Conservation (phyloP, 768 basidiomycete species). For the Panaeolus papilionaceus region DNA sequence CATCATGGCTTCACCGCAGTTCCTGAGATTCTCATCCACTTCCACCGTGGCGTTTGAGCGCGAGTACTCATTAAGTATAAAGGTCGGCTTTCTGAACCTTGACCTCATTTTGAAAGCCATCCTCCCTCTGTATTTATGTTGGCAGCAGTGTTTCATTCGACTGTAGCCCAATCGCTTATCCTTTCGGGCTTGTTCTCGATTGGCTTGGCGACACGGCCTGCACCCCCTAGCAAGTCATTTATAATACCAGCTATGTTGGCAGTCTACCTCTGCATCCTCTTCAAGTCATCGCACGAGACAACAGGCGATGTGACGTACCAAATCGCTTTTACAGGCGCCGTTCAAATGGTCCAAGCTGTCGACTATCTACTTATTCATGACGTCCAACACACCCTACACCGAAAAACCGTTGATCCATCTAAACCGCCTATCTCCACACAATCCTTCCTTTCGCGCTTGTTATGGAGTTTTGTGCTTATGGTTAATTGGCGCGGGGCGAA, state of each 20-base stretch:
- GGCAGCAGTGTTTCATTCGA: neutral
- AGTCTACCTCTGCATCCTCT: neutral
- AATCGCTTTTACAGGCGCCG: neutral
- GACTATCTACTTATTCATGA: slow-evolving; percentile 19
- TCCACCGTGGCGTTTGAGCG: too few species aligned
- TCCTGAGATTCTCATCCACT: too few species aligned
- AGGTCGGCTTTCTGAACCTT: too few species aligned
- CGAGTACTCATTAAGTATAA: too few species aligned
- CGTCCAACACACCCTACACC: slow-evolving; percentile 15
- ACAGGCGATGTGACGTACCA: neutral
- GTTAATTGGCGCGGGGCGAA: slow-evolving; percentile 20
- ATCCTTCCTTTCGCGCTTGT: slow-evolving; percentile 13
- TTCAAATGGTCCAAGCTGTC: slow-evolving; percentile 15
- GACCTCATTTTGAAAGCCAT: too few species aligned
- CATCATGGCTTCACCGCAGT: too few species aligned
- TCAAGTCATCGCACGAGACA: neutral
- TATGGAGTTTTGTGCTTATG: slow-evolving; percentile 17
- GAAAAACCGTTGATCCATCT: neutral
- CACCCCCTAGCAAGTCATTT: neutral
- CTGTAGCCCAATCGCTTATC: neutral
- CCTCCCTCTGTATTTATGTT: neutral
- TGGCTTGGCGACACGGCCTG: neutral
- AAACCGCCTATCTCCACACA: neutral
- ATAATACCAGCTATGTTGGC: neutral
- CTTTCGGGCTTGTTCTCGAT: neutral